These are phyloP conservation scores for Tanacetum coccineum DNA, from an alignment of 129 eudicot genomes.

Conservation along the genomic window DNA sequence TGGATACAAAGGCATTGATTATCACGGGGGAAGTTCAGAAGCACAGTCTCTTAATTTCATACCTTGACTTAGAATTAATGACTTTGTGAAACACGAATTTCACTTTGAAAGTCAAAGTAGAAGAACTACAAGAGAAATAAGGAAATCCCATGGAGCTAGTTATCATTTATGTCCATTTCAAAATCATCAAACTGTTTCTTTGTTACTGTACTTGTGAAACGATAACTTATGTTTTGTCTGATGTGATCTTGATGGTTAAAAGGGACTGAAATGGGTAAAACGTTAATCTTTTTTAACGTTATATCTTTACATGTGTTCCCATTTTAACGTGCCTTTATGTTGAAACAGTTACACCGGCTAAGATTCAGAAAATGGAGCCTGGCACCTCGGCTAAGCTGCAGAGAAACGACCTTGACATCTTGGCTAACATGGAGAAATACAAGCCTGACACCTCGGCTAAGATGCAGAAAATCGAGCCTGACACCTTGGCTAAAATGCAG, in stretches of 20 bases:
- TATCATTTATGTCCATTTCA: too few relatives aligned
- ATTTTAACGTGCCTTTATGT: neutral
- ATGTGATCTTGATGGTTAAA: too few relatives aligned
- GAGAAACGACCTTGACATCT: neutral
- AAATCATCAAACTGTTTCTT: neutral
- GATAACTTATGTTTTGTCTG: too few relatives aligned
- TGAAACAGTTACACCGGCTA: slow-evolving; percentile 5
- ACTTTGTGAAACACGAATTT: slow-evolving; percentile 2
- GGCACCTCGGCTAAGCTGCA: neutral
- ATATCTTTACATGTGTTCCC: neutral
- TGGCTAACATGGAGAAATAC: neutral
- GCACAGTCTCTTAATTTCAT: neutral
- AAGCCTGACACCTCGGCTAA: neutral
- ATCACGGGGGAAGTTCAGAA: neutral
- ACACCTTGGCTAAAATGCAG: neutral
- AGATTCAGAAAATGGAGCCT: neutral
- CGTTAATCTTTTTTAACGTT: too few relatives aligned
- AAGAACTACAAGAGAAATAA: too few relatives aligned
- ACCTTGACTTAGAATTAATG: neutral
- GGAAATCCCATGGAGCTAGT: too few relatives aligned
- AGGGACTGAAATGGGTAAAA: too few relatives aligned
- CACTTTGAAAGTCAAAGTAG: slow-evolving; percentile 6
- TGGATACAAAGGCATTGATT: neutral
- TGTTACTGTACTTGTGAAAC: too few relatives aligned
- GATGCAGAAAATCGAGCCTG: neutral